Base-by-base conservation (phyloP, 192 early-diverging fungal genomes). In the Linnemannia elongata region DNA sequence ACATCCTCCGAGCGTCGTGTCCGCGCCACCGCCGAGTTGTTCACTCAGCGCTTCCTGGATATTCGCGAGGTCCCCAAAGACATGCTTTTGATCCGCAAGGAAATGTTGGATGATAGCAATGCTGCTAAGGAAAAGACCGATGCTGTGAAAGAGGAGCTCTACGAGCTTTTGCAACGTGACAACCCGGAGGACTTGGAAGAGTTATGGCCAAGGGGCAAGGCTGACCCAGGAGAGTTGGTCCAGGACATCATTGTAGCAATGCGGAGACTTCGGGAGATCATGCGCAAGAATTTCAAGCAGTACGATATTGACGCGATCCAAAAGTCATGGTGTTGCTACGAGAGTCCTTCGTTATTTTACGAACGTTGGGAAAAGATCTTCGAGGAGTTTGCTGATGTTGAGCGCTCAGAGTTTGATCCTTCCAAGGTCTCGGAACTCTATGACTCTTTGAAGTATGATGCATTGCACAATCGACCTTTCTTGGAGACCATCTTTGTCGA, bases 331-430 rank as follows among this genome's bases (percentile, higher is more conserved):
- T 99, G 98, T 83, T 99, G 98, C 79, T 89, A 90, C 73, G 98
- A 99, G 76, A 95, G 93, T 44, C 95, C 97, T 1, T 89, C 91
- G 20, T 89, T 99, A 63, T 98, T 98, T 79, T 92, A 93, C 75
- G 98, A 99, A 89, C 93, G 98, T 20, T 99, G 98, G 98, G 97
- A 98, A 85, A 99, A 99, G 82, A 91, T 99, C 38, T 96, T 99
- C 80, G 89, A 90, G n/a, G 96, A 97, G 74, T 98, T 98, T 88
- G 95, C 93, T 77, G 80, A 83, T 77, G 89, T 78, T 33, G 90
- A 91, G 13, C 79, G 86, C n/a, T 76, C 89, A 17, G 82, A 91
- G 33, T 94, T 93, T 82, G 95, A 96, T 76, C 96, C 97, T 0
- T 95, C 96, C 44, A 97, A 97, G 82, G 94, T 97, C 9, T 97